Conservation (phyloP, 1,284 basidiomycete genomes). For the Heterobasidion parviporum region DNA sequence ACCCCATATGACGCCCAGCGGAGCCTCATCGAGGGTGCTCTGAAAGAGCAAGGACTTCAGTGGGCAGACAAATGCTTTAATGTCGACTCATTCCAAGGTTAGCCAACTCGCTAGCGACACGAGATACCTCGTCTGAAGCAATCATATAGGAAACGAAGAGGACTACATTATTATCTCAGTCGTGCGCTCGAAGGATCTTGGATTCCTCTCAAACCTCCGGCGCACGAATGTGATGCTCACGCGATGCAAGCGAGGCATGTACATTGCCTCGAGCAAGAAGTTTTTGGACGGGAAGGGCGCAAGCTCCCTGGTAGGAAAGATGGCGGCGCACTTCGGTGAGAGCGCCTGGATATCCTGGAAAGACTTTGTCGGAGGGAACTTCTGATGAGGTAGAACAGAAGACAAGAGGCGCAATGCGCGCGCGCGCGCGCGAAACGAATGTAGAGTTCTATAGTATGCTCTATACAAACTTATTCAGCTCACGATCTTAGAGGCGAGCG, state of each 20-base stretch:
- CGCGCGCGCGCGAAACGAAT: not conserved
- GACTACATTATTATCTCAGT: conserved; percentile 56
- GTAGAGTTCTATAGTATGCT: not conserved
- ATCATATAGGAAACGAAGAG: conserved; percentile 27
- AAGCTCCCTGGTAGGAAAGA: conserved; percentile 36
- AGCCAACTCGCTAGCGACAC: not conserved
- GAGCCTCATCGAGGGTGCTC: conserved; percentile 28
- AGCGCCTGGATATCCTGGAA: conserved; percentile 32
- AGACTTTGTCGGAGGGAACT: conserved; percentile 32
- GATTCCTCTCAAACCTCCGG: conserved; percentile 39
- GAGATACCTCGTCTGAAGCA: not conserved
- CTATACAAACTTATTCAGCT: not conserved
- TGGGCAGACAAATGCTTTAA: conserved; percentile 41
- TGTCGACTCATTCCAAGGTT: conserved; percentile 39
- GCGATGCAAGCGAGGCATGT: conserved; percentile 60
- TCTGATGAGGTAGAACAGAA: conserved; percentile 5
- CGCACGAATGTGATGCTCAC: conserved; percentile 67
- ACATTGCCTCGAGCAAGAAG: conserved; percentile 46
- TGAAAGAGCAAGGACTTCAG: conserved; percentile 27
- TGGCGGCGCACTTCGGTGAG: conserved; percentile 30
- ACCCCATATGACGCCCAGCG: conserved; percentile 50
- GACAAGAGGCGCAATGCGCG: no score
- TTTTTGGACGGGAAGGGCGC: conserved; percentile 44
- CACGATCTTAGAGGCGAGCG: not conserved
- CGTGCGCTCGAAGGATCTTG: conserved; percentile 36